Base-by-base conservation (phyloP, 2,329 filamentous ascomycete species). In the Aspergillus proliferans region DNA sequence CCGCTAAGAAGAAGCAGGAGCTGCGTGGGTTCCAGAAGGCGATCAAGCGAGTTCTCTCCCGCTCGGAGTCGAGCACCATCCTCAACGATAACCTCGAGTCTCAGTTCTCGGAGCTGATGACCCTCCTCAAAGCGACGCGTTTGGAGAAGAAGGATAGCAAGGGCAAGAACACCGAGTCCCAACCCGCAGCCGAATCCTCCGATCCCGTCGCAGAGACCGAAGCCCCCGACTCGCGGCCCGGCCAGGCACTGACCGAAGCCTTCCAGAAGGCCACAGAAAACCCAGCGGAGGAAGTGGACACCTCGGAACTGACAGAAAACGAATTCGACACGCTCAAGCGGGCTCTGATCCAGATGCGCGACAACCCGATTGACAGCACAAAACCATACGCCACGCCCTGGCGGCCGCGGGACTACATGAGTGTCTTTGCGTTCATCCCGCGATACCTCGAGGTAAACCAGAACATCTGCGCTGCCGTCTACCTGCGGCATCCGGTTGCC, bases 401-500 rank as follows among this genome's bases (percentile, higher is more conserved):
- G 93, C 74, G 79, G 56, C 93, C 93, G 10, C 80, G 90, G 48
- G 80, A 86, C 46, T 97, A 82, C 71, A 94, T 98, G 87, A 79
- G 82, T 46, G 84, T 91, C 0, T 98, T 98, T 71, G 90, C 91
- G 21, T 96, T 95, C 71, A 90, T 98, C 58, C 93, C 93, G 9
- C 78, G 87, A 47, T 98, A 97, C 70, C 81, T 98, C 52, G 94
- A 98, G 74, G 93, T 98, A 60, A 96, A 97, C 76, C 93, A 95
- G 70, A 94, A 91, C 64, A 87, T 97, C 61, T 98, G 93, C 71
- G 86, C 91, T 1, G 93, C 93, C 9, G 90, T 98, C 38, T 98
- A 98, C 69, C 74, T 98, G 53, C 81, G 93, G 50, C 92, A 98
- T 74, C 93, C 93, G 0, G 92, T 97, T 40, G 93, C 89, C 22